Base-by-base conservation (phyloP, 805 yeast genomes). In the Saccharomycopsis guyanensis region DNA sequence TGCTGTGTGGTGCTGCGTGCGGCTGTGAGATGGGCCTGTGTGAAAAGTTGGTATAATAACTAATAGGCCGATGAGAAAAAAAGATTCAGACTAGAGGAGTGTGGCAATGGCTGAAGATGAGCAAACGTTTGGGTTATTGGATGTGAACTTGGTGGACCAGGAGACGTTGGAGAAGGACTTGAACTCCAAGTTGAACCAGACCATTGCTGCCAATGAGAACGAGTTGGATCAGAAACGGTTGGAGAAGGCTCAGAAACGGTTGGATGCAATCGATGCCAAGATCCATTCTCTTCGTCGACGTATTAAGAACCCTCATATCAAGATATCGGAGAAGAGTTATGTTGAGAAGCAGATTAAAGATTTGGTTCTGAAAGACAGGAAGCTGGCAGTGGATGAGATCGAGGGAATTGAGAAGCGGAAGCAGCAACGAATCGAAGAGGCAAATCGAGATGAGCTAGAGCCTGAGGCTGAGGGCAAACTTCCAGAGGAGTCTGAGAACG, bases 401-500 rank as follows among this genome's bases (percentile, higher is more conserved):
- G 58, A 64, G 12, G 96, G 87, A 25, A 80, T 82, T 54, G 60
- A 63, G 48, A 47, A 53, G 49, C 47, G 69, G 56, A 25, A 69
- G 82, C 20, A 15, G 37, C 37, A 33, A 49, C 58, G 82, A 18
- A 54, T 55, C 7, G 64, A 63, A 0, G 52, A 66, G 40, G 47
- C 59, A 40, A 37, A 24, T 2, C 53, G 40, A 1, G 49, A 45
- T 1, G 51, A 48, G 3, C 10, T 7, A 7, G 29, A 25, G 6
- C 6, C 10, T 25, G 56, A 49, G 8, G 20, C 16, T 31, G 54
- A 56, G n/a, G 73, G 65, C 2, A 68, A 71, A 52, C 67, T 74
- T 4, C 78, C 83, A 0, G 84, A 75, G n/a, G 97, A 93, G 57
- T 64, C 87, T 0, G 84, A 83, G 57, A 76, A 76, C 47, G 97